Evolutionary conservation across 495 filamentous ascomycete species (phyloP).

Genomic region (Hyaloscypha variabilis): DNA sequence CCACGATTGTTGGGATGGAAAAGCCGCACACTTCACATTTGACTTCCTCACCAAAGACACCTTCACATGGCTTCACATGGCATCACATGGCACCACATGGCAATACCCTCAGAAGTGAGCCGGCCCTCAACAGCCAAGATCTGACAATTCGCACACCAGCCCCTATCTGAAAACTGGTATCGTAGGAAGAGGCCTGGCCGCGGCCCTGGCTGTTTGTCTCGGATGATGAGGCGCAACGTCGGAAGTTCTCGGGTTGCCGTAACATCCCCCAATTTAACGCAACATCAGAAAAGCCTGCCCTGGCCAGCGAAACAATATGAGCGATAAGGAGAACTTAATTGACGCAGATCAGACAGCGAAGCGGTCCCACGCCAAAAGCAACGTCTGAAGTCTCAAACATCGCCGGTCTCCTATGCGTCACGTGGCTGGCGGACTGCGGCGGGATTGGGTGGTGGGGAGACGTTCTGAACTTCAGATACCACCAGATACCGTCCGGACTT

Average conservation of each 20-base stretch:
- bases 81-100: neutral
- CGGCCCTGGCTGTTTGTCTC: neutral
- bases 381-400: conserved; percentile 12
- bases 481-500: conserved; percentile 1
- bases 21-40: neutral
- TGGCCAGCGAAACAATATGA: conserved; percentile 6
- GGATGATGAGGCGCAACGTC: conserved; percentile 9
- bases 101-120: neutral
- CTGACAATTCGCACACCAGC: neutral
- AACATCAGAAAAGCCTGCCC: neutral
- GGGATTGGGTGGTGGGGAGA: neutral
- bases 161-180: neutral
- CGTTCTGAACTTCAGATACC: too few relatives aligned
- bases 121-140: neutral
- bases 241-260: conserved; percentile 8
- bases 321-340: neutral
- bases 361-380: conserved; percentile 5
- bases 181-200: neutral
- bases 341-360: conserved; percentile 14
- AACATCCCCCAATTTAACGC: conserved; percentile 6
- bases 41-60: neutral
- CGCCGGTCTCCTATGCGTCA: neutral
- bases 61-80: neutral
- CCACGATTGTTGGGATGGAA: neutral
- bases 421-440: neutral